Percentiles rank a stretch among this genome's conserved stretches.
Conservation (phyloP, 345 rosid genomes). For the Populus euphratica region DNA sequence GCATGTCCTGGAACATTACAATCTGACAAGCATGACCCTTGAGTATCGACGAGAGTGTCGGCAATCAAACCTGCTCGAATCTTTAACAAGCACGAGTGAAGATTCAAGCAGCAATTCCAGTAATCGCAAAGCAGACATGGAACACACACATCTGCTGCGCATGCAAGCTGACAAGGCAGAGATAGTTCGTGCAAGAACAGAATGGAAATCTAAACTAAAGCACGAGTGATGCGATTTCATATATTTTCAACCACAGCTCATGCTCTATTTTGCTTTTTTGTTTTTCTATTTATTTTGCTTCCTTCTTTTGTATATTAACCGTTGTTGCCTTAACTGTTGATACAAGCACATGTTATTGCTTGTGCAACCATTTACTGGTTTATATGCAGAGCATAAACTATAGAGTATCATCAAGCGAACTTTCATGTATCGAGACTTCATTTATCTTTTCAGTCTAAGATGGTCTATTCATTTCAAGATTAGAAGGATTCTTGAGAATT, state of each 20-base stretch:
- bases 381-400: neutral
- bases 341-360: neutral
- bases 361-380: neutral
- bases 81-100: constrained; percentile 15
- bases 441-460: no score
- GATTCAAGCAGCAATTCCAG: constrained; percentile 14
- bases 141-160: constrained; percentile 47
- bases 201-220: constrained; percentile 43
- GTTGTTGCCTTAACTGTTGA: neutral
- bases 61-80: constrained; percentile 20
- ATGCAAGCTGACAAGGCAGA: constrained; percentile 52
- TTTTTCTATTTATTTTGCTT: neutral
- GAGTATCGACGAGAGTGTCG: constrained; percentile 25
- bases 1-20: constrained; percentile 21
- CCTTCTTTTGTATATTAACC: neutral
- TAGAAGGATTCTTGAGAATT: no score
- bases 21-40: constrained; percentile 20
- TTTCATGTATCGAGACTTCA: no score
- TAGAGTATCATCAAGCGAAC: no score
- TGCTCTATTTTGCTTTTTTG: neutral
- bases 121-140: constrained; percentile 31
- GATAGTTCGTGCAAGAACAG: constrained; percentile 52
- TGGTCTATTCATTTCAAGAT: no score
- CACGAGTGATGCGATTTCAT: neutral
- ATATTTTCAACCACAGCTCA: neutral